These are phyloP conservation scores for Neurospora sp. DNA, from an alignment of 495 filamentous ascomycete species.

Conservation along the genomic window DNA sequence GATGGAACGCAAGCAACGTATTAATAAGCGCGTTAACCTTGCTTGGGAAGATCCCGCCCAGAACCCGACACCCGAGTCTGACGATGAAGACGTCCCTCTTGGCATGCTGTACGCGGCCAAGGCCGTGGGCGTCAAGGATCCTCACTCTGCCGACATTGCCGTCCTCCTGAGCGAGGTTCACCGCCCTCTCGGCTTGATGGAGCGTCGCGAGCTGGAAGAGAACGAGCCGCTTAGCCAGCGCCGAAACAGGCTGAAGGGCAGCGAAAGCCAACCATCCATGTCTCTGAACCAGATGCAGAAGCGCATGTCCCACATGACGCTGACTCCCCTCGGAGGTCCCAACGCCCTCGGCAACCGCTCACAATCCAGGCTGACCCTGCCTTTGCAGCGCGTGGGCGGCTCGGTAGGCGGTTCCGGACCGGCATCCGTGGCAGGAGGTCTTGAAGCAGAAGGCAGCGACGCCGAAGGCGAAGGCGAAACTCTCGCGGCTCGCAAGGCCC, in stretches of 20 bases:
- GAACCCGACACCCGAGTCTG: conserved; percentile 32
- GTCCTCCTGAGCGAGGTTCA: conserved; percentile 40
- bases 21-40: conserved; percentile 64
- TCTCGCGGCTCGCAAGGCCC: conserved; percentile 60
- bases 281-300: conserved; percentile 20
- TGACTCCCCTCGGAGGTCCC: conserved; percentile 12
- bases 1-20: conserved; percentile 65
- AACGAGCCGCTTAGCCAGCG: conserved; percentile 79
- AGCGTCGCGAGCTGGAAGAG: conserved; percentile 76
- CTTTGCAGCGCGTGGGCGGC: conserved; percentile 3
- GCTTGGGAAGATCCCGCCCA: conserved; percentile 73
- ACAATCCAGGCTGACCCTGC: conserved; percentile 16
- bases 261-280: conserved; percentile 13
- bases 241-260: conserved; percentile 65
- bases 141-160: conserved; percentile 33
- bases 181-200: conserved; percentile 76
- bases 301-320: conserved; percentile 33
- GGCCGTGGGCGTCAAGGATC: conserved; percentile 31
- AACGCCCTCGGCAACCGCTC: conserved; percentile 10
- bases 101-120: conserved; percentile 66
- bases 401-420: conserved; percentile 6
- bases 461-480: conserved; percentile 67
- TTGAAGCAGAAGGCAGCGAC: conserved; percentile 19
- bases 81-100: conserved; percentile 72
- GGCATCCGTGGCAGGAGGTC: background rate